Evolutionary conservation across 2,329 filamentous ascomycete genomes (phyloP).

Genomic region (Plenodomus tracheiphilus): DNA sequence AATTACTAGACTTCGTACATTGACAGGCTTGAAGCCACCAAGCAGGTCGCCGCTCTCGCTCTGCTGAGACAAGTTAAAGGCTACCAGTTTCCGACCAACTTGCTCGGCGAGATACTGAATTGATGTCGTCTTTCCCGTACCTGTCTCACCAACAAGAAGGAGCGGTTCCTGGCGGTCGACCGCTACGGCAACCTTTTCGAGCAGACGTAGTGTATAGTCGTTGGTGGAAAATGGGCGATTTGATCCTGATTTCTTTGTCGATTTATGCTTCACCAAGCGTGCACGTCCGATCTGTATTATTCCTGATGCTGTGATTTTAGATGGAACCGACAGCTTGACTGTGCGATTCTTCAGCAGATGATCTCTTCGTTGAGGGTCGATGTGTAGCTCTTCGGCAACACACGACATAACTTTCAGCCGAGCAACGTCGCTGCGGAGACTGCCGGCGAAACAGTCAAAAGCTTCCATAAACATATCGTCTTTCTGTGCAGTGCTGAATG

Average conservation of each 20-base stretch:
- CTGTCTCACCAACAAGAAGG: conserved; percentile 95
- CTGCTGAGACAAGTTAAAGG: conserved; percentile 96
- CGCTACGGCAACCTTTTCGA: conserved; percentile 86
- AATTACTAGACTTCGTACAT: conserved; percentile 81
- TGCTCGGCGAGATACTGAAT: conserved; percentile 88
- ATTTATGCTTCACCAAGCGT: conserved; percentile 50
- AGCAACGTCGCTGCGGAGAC: conserved; percentile 67
- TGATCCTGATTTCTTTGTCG: conserved; percentile 43
- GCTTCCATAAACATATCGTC: conserved; percentile 93
- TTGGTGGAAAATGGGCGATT: conserved; percentile 81
- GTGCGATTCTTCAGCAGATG: conserved; percentile 76
- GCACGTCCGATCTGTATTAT: conserved; percentile 45
- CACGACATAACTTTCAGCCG: conserved; percentile 64
- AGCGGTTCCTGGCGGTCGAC: conserved; percentile 85
- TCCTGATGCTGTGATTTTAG: conserved; percentile 30
- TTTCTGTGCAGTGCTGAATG: conserved; percentile 69
- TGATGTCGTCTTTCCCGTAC: conserved; percentile 96
- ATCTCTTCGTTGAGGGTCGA: conserved; percentile 78
- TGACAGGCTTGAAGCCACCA: conserved; percentile 95
- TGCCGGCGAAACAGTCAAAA: conserved; percentile 87
- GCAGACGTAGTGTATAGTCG: conserved; percentile 76
- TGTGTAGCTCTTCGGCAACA: conserved; percentile 85
- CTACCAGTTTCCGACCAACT: conserved; percentile 82
- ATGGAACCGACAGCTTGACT: conserved; percentile 59
- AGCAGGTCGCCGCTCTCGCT: conserved; percentile 95